These are phyloP conservation scores for Neocatenulostroma microsporum DNA, from an alignment of 2,329 filamentous ascomycete genomes.

Conservation along the genomic window DNA sequence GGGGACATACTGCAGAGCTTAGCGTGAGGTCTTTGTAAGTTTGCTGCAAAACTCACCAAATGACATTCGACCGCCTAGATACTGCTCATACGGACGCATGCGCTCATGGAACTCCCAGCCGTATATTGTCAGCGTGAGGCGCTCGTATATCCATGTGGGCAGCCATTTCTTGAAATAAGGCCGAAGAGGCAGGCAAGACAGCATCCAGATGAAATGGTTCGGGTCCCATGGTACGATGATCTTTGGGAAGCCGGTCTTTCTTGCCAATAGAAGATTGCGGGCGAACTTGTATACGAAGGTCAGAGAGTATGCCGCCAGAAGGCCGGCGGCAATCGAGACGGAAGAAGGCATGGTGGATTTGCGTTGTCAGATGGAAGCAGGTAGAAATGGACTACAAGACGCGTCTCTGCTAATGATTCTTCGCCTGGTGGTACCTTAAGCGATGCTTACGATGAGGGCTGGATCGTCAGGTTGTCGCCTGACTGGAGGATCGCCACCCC, in stretches of 20 bases:
- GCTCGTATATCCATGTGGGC: constrained; percentile 14
- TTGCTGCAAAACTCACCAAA: too few relatives aligned
- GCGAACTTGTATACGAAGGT: constrained; percentile 18
- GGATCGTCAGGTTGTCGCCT: too few relatives aligned
- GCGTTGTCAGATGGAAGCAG: too few relatives aligned
- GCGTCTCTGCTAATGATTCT: too few relatives aligned
- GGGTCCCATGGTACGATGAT: constrained; percentile 23
- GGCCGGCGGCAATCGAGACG: constrained; percentile 9
- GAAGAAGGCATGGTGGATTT: constrained; percentile 16
- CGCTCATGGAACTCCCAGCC: constrained; percentile 23
- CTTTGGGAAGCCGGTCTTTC: constrained; percentile 19
- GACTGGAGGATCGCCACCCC: too few relatives aligned
- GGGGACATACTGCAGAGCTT: too few relatives aligned
- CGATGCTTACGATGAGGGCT: too few relatives aligned
- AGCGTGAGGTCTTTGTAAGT: too few relatives aligned
- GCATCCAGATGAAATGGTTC: constrained; percentile 22
- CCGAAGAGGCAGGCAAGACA: constrained; percentile 16
- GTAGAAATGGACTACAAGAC: too few relatives aligned
- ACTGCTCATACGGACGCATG: constrained; percentile 11
- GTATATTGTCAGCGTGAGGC: constrained; percentile 19
- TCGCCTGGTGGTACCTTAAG: too few relatives aligned
- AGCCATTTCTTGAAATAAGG: constrained; percentile 16
- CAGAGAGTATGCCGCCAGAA: constrained; percentile 14
- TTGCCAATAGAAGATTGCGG: constrained; percentile 18
- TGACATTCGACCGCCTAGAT: constrained; percentile 6